Conservation (phyloP, 306 rosid genomes). For the Rubus idaeus region DNA sequence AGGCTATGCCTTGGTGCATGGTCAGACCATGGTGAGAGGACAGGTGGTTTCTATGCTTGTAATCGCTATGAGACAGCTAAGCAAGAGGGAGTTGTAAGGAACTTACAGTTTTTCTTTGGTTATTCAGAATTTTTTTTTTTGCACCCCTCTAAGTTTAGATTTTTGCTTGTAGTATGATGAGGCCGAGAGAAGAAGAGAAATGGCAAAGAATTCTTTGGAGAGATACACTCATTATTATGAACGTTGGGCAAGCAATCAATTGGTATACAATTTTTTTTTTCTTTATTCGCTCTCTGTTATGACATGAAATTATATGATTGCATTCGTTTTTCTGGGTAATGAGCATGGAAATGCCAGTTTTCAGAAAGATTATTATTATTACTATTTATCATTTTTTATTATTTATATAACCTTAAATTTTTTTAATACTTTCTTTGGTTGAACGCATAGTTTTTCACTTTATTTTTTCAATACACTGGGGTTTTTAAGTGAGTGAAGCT, state of each 20-base stretch:
- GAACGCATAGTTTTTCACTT: not conserved
- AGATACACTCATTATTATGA: constrained; percentile 93
- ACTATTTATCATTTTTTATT: too few relatives aligned
- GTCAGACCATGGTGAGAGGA: constrained; percentile 93
- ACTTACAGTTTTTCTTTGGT: not conserved
- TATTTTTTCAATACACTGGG: too few relatives aligned
- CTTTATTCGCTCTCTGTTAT: not conserved
- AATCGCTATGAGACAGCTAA: constrained; percentile 85
- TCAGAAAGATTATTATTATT: too few relatives aligned
- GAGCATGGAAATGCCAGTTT: not conserved
- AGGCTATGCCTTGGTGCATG: constrained; percentile 94
- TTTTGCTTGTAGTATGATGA: constrained; percentile 41
- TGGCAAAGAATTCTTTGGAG: constrained; percentile 93
- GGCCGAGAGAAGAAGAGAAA: constrained; percentile 80
- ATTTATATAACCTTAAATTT: too few relatives aligned
- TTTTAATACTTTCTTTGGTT: too few relatives aligned
- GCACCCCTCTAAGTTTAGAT: not conserved
- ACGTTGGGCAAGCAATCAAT: constrained; percentile 96
- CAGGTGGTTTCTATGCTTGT: constrained; percentile 93
- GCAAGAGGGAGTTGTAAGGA: constrained; percentile 73
- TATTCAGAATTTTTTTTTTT: not conserved
- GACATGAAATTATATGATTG: not conserved
- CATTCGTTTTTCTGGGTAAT: not conserved
- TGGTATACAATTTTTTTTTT: constrained; percentile 39
- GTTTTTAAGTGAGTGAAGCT: not conserved